Percentiles rank a stretch among this genome's conserved stretches.
Conservation (phyloP, 805 yeast genomes). For the Candida broadrunensis region DNA sequence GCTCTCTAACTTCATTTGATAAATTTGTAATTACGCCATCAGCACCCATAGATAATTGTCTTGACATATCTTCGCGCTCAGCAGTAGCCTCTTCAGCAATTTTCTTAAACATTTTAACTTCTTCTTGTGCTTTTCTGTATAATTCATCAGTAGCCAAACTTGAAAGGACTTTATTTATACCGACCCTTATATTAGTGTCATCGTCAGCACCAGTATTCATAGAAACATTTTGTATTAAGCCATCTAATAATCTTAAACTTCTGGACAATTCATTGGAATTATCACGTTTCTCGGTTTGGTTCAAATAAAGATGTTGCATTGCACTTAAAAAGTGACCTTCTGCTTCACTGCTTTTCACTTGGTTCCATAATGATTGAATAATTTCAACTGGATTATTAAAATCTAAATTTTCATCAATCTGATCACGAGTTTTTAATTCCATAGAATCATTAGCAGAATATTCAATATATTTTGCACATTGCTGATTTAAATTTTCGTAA, state of each 20-base stretch:
- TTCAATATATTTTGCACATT: conserved; percentile 60
- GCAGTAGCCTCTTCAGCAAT: conserved; percentile 55
- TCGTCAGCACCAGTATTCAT: conserved; percentile 50
- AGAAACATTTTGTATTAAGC: conserved; percentile 60
- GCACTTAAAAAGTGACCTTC: conserved; percentile 59
- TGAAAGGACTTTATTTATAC: conserved; percentile 69
- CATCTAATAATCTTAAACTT: conserved; percentile 62
- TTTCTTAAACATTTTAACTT: conserved; percentile 49
- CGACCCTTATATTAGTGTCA: conserved; percentile 58
- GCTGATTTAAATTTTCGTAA: conserved; percentile 59
- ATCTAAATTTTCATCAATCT: conserved; percentile 44
- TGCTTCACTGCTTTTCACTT: conserved; percentile 56
- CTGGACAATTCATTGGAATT: conserved; percentile 43
- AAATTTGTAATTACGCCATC: conserved; percentile 66
- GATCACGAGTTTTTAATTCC: conserved; percentile 35
- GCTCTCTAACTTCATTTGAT: conserved; percentile 60
- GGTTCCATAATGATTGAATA: conserved; percentile 55
- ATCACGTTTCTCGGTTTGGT: conserved; percentile 50
- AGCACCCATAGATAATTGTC: conserved; percentile 71
- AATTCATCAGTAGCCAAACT: conserved; percentile 81
- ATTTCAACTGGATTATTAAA: conserved; percentile 73
- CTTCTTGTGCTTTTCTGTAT: conserved; percentile 66
- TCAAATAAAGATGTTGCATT: conserved; percentile 62
- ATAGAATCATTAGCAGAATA: conserved; percentile 54
- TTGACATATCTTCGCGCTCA: conserved; percentile 60